Base-by-base conservation (phyloP, 192 early-diverging fungal species). In the Rhizophagus clarus region DNA sequence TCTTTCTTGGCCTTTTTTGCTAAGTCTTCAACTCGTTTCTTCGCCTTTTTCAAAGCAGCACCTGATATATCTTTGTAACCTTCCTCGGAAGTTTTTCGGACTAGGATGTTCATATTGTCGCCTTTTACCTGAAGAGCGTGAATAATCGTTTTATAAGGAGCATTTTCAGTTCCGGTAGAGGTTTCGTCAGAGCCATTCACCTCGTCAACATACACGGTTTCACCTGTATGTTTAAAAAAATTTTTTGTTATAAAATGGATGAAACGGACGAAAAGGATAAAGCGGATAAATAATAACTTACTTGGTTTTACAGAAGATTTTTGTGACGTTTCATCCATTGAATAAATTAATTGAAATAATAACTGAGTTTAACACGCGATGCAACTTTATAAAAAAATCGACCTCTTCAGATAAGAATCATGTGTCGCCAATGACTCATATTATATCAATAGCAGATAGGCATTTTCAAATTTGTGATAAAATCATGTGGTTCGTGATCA, bases 11-110 rank as follows among this genome's bases (percentile, higher is more conserved):
- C 91, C 89, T 96, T 96, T 84, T 90, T 92, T 74, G 85, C 74
- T 24, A 88, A 82, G 62, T 89, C 85, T 67, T 88, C 92, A 76
- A 92, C 84, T 40, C 87, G 87, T 85, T 94, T 94, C 80, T 93
- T 90, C 9, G 93, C 93, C 85, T 99, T 99, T 89, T 99, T 99
- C 72, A 97, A 81, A 11, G 94, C 96, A 67, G 97, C 90, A 45
- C 90, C 92, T n/a, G 96, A 94, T 81, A 95, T 92, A 64, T 91
- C 88, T 62, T 86, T 87, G 83, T 88, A 98, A 24, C 88, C 92
- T 63, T 93, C 91, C n/a, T 88, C 91, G 26, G 88, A 82, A 56
- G 86, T 87, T 86, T 97, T 97, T 79, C 90, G 88, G 28, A 95
- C 87, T 61, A 88, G 82, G 67, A 97, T 87, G 79, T 90, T 90